A percentile compares a stretch with the other conserved stretches of the same genome.
Conservation (phyloP, 2,329 filamentous ascomycete species). For the Trichoderma cornu-damae region DNA sequence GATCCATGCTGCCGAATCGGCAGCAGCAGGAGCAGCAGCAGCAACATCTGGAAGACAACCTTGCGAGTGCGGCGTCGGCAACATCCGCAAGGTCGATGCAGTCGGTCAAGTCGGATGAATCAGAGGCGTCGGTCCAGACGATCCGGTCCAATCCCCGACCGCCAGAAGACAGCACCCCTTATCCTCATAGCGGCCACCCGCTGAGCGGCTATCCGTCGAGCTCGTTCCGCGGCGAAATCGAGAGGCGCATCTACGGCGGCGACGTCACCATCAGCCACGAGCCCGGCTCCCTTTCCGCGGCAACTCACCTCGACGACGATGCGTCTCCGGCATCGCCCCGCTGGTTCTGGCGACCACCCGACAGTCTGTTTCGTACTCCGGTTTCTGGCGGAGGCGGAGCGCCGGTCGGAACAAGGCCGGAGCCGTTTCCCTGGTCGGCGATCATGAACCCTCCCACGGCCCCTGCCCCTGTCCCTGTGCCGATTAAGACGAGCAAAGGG, state of each 20-base stretch:
- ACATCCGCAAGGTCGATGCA: slow-evolving; percentile 23
- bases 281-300: slow-evolving; percentile 14
- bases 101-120: slow-evolving; percentile 24
- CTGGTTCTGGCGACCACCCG: slow-evolving; percentile 24
- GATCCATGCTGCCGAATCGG: slow-evolving; percentile 13
- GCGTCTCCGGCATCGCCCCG: slow-evolving; percentile 20
- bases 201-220: slow-evolving; percentile 24
- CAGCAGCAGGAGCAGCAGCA: no score
- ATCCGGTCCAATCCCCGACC: slow-evolving; percentile 27
- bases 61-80: slow-evolving; percentile 22
- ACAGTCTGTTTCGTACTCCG: slow-evolving; percentile 21
- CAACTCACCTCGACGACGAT: slow-evolving; percentile 23
- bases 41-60: slow-evolving; percentile 11
- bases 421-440: slow-evolving; percentile 25
- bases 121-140: slow-evolving; percentile 24
- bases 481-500: not conserved
- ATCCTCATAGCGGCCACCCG: slow-evolving; percentile 24
- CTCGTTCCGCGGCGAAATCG: slow-evolving; percentile 2
- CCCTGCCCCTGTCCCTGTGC: not conserved
- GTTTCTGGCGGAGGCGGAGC: slow-evolving; percentile 16
- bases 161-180: slow-evolving; percentile 31
- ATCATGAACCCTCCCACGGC: slow-evolving; percentile 18
- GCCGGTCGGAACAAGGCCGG: slow-evolving; percentile 22
- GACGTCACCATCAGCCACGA: slow-evolving; percentile 17
- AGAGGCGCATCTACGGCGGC: slow-evolving; percentile 23